Percentiles rank a stretch among this genome's conserved stretches.
These are phyloP conservation scores for Clarireedia paspali DNA, from an alignment of 2,329 filamentous ascomycete species.

Conservation along the genomic window DNA sequence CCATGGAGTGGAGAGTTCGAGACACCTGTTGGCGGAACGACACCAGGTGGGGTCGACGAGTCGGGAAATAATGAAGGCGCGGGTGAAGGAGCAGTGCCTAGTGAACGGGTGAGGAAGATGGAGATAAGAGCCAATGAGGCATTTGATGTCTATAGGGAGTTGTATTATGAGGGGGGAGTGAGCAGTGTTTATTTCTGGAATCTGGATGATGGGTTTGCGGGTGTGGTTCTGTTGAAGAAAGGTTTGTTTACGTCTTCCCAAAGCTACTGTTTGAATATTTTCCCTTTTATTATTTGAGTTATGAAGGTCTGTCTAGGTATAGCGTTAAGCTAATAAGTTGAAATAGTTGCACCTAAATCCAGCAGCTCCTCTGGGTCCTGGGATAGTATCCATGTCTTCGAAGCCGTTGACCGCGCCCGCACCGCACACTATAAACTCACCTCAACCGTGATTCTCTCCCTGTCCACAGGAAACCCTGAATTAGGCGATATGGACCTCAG, in stretches of 20 bases:
- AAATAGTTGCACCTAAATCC: conserved; percentile 55
- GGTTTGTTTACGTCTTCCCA: conserved; percentile 36
- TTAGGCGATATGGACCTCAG: conserved; percentile 86
- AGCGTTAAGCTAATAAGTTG: conserved; percentile 1
- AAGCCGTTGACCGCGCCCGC: conserved; percentile 86
- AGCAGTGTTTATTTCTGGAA: conserved; percentile 98
- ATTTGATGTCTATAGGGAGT: conserved; percentile 91
- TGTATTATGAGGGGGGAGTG: conserved; percentile 95
- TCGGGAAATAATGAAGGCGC: conserved; percentile 47
- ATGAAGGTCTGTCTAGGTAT: neutral
- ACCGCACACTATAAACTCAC: conserved; percentile 97
- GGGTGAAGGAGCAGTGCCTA: conserved; percentile 77
- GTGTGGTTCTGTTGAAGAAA: conserved; percentile 94
- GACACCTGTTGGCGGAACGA: conserved; percentile 67
- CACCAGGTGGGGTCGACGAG: conserved; percentile 43
- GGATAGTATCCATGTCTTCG: conserved; percentile 99
- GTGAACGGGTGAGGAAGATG: conserved; percentile 86
- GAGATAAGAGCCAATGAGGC: conserved; percentile 91
- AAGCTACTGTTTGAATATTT: neutral
- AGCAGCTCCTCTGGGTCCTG: conserved; percentile 71
- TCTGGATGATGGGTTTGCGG: conserved; percentile 93
- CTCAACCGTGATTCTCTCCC: conserved; percentile 87
- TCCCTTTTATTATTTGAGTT: neutral
- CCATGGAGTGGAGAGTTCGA: conserved; percentile 99
- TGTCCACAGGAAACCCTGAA: conserved; percentile 59